Percentiles rank a stretch among this genome's conserved stretches.
Conservation (phyloP, 306 rosid species). For the Quercus robur region DNA sequence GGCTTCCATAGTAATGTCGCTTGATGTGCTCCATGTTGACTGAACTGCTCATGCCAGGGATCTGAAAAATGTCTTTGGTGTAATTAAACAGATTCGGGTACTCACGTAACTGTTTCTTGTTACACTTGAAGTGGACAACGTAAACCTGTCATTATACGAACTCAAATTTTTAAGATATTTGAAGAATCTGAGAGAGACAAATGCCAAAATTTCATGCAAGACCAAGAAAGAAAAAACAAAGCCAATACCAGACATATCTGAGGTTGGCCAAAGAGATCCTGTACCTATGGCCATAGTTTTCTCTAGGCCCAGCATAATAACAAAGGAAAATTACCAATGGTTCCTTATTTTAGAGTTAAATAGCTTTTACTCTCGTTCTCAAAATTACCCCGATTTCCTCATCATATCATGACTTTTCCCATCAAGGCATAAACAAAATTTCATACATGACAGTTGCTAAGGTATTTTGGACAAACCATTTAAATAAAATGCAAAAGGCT, state of each 20-base stretch:
- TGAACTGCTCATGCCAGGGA: slow-evolving; percentile 65
- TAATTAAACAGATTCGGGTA: slow-evolving; percentile 78
- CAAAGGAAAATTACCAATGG: not conserved
- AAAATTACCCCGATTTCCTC: not conserved
- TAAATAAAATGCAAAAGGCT: not conserved
- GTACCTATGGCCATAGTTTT: not conserved
- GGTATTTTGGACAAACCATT: not conserved
- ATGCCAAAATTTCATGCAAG: not conserved
- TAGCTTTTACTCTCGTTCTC: not conserved
- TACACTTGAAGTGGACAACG: slow-evolving; percentile 95
- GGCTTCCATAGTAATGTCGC: slow-evolving; percentile 82
- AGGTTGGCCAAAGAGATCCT: not conserved
- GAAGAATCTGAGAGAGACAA: not conserved
- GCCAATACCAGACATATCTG: not conserved
- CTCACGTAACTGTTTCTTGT: slow-evolving; percentile 77
- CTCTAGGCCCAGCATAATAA: not conserved
- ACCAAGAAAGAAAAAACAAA: not conserved
- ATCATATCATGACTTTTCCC: not conserved
- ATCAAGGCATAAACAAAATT: not conserved
- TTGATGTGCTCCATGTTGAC: slow-evolving; percentile 84
- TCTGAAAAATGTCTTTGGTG: slow-evolving; percentile 81
- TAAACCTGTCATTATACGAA: slow-evolving; percentile 56
- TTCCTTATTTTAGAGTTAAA: not conserved
- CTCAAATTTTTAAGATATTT: not conserved
- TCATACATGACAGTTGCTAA: not conserved